Evolutionary conservation across 495 filamentous ascomycete genomes (phyloP).

Genomic region (Aspergillus sclerotiicarbonarius): DNA sequence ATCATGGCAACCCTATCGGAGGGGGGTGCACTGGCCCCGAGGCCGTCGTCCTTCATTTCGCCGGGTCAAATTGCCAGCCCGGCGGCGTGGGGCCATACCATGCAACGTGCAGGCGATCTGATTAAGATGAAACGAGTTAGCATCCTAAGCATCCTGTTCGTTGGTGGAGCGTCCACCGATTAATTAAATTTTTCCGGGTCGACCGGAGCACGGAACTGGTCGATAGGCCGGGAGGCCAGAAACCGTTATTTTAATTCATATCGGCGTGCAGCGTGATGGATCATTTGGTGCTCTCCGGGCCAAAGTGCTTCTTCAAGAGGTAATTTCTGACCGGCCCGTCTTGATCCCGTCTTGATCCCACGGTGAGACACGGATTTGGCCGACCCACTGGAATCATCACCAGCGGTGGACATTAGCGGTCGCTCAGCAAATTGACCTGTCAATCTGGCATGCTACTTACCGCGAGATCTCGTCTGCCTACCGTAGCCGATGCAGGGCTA

Average conservation of each 20-base stretch:
- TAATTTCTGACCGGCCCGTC: neutral
- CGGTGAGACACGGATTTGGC: neutral
- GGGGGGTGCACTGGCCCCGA: slow-evolving; percentile 4
- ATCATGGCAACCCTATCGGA: neutral
- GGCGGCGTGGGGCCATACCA: slow-evolving; percentile 6
- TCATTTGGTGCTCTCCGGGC: neutral
- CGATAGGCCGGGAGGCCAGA: neutral
- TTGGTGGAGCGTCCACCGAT: slow-evolving; percentile 4
- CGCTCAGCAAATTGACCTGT: neutral
- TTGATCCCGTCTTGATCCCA: neutral
- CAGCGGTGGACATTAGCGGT: neutral
- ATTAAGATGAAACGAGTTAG: slow-evolving; percentile 4
- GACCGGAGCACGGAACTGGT: neutral
- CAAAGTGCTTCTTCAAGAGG: neutral
- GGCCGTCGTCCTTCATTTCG: slow-evolving; percentile 6
- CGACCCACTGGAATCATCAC: neutral
- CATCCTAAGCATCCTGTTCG: slow-evolving; percentile 6
- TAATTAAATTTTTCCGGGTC: slow-evolving; percentile 6
- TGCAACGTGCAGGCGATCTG: slow-evolving; percentile 2
- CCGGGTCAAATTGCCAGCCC: slow-evolving; percentile 3
- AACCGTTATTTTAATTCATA: neutral
- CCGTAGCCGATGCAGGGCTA: neutral
- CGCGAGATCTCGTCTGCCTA: neutral
- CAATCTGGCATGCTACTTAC: neutral
- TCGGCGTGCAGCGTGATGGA: neutral